Evolutionary conservation across 2,329 filamentous ascomycete genomes (phyloP).

Genomic region (Epichloe scottii): DNA sequence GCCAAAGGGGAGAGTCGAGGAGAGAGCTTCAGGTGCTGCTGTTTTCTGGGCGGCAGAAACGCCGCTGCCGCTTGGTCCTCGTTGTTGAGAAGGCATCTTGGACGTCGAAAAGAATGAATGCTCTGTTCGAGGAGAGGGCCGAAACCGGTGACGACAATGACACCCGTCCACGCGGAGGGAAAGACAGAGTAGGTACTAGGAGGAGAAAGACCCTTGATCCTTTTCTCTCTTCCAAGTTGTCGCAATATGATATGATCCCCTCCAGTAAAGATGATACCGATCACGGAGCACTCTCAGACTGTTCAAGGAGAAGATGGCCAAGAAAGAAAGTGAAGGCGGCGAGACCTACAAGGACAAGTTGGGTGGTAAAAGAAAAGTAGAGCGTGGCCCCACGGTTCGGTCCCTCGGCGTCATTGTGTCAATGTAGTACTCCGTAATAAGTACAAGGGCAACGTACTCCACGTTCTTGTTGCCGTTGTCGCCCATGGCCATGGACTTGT

Average conservation of each 20-base stretch:
- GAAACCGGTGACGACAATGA: neutral
- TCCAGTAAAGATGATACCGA: neutral
- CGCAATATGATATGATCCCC: neutral
- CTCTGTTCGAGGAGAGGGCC: neutral
- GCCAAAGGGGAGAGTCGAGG: slow-evolving; percentile 45
- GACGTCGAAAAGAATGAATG: neutral
- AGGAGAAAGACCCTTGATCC: too few relatives aligned
- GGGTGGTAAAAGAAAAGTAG: neutral
- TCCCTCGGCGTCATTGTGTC: neutral
- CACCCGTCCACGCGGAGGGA: too few relatives aligned
- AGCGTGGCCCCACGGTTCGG: neutral
- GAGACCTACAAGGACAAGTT: too few relatives aligned
- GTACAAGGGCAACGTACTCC: neutral
- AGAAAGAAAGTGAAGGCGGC: too few relatives aligned
- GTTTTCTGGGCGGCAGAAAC: slow-evolving; percentile 11
- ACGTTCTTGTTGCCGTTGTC: slow-evolving; percentile 3
- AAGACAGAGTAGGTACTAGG: too few relatives aligned
- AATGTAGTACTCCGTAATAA: too few relatives aligned
- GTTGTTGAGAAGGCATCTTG: slow-evolving; percentile 24
- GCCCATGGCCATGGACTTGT: neutral
- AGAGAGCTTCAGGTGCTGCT: slow-evolving; percentile 27
- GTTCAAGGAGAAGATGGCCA: neutral
- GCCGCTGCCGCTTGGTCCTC: slow-evolving; percentile 24
- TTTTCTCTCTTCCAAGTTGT: too few relatives aligned
- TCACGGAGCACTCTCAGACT: neutral